Evolutionary conservation across 805 yeast species (phyloP), one percentile per base, ranked within the genome.

Genomic region (Metschnikowia anglica): DNA sequence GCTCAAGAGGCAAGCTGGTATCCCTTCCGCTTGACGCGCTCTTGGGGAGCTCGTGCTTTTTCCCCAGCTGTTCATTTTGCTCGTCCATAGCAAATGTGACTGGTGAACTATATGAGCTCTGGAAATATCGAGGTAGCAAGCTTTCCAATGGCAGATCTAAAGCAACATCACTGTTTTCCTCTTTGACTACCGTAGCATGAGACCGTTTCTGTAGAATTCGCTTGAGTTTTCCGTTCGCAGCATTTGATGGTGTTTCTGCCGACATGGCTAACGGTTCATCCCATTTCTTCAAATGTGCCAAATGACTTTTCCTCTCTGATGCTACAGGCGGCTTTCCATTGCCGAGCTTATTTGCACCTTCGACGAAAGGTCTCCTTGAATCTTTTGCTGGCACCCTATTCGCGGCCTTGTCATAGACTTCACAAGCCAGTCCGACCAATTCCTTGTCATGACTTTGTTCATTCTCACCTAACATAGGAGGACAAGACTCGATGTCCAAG

Each of bases 401-500:
- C 5, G 37, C 13, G 9, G n/a, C 6, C 19, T 34, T 23, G n/a
- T 15, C 24, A n/a, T 34, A 12, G 6, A 4, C 11, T 34, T 23
- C 23, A 3, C 18, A 13, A 5, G 37, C 19, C 10, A 11, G 28
- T 21, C 17, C 31, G 11, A 26, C 24, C 24, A 35, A 15, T 26
- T 35, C 31, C 16, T 16, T n/a, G 9, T 5, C 19, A 10, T 19
- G 12, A 10, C 9, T 13, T 30, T 26, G 16, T 15, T 26, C 32
- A 13, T 25, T 28, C n/a, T 32, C 45, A 15, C 41, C 25, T 20
- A 37, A 12, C 2, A 31, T 21, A 4, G 46, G 40, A 7, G 46
- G 46, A 24, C 46, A 43, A 7, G 46, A 43, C 32, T 43, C 46
- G 16, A 37, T 24, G 13, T 43, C 46, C 34, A 42, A 26, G 31